Conservation (phyloP, 2,329 filamentous ascomycete genomes). For the Cladosporium sp. region DNA sequence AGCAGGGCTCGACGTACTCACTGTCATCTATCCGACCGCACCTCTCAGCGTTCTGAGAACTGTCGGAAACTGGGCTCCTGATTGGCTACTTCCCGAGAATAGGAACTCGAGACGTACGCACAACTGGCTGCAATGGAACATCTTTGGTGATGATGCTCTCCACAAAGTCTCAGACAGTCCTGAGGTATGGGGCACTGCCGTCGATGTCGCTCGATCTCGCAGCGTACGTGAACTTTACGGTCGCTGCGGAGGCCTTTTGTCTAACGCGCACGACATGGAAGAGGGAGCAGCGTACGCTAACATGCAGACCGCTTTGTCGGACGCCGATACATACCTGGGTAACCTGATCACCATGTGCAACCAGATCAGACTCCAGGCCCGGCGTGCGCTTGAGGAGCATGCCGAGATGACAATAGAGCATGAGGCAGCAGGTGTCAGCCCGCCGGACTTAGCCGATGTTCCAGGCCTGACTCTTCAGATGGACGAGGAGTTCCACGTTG, state of each 20-base stretch:
- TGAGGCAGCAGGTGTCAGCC: background rate
- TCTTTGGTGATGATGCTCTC: slow-evolving; percentile 10
- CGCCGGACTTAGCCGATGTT: background rate
- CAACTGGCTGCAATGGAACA: slow-evolving; percentile 11
- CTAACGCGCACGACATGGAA: background rate
- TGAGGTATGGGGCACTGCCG: background rate
- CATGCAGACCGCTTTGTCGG: slow-evolving; percentile 1
- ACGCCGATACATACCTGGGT: background rate
- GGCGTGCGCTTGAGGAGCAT: background rate
- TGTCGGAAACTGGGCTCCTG: slow-evolving; percentile 11
- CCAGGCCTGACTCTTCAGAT: slow-evolving; percentile 14
- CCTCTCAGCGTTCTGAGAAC: slow-evolving; percentile 6
- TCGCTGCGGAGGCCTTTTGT: background rate
- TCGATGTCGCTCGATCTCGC: slow-evolving; percentile 12
- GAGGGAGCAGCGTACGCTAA: background rate
- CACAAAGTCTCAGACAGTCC: background rate
- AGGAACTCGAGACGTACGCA: background rate
- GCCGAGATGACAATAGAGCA: background rate
- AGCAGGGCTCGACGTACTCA: slow-evolving; percentile 11
- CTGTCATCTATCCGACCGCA: background rate
- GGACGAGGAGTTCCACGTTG: background rate
- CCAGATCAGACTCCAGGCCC: background rate
- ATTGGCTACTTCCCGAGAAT: slow-evolving; percentile 10
- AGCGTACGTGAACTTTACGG: slow-evolving; percentile 1
- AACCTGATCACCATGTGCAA: slow-evolving; percentile 1